phyloP scores from a whole-genome alignment of 2,329 filamentous ascomycete species.

The Massarina eburnea region DNA sequence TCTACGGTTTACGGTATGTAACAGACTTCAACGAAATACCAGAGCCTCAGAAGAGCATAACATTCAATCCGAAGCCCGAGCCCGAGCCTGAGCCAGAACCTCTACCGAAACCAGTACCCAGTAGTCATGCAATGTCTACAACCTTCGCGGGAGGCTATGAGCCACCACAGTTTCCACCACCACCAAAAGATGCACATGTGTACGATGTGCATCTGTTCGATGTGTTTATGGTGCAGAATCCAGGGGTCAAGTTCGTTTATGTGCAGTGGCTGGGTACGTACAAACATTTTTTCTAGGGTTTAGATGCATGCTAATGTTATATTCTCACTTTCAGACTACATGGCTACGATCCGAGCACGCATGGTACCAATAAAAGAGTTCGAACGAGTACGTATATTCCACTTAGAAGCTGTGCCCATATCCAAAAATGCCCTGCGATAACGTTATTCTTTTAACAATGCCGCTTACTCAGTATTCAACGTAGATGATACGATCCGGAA shows the following conservation, averaged over 20 bases:
- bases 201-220: constrained; percentile 46
- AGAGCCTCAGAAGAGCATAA: constrained; percentile 22
- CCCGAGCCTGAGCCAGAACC: neutral
- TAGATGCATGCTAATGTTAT: neutral
- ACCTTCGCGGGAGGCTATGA: constrained; percentile 7
- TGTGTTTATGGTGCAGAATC: constrained; percentile 54
- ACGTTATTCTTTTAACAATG: neutral
- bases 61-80: constrained; percentile 14
- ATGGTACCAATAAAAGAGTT: constrained; percentile 63
- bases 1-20: constrained; percentile 63
- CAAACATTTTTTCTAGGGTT: neutral
- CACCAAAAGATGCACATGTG: constrained; percentile 29
- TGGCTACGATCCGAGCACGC: constrained; percentile 66
- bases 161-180: constrained; percentile 28
- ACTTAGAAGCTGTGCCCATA: no score
- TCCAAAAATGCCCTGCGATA: neutral
- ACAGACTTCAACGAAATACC: constrained; percentile 40
- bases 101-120: constrained; percentile 2
- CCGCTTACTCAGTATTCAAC: neutral
- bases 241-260: constrained; percentile 65
- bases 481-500: constrained; percentile 33
- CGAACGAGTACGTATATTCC: constrained; percentile 17
- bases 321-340: constrained; percentile 60
- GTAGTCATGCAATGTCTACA: neutral
- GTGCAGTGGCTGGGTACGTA: constrained; percentile 63